Conservation (phyloP, 2,329 filamentous ascomycete species). For the Chaetomium globosum region DNA sequence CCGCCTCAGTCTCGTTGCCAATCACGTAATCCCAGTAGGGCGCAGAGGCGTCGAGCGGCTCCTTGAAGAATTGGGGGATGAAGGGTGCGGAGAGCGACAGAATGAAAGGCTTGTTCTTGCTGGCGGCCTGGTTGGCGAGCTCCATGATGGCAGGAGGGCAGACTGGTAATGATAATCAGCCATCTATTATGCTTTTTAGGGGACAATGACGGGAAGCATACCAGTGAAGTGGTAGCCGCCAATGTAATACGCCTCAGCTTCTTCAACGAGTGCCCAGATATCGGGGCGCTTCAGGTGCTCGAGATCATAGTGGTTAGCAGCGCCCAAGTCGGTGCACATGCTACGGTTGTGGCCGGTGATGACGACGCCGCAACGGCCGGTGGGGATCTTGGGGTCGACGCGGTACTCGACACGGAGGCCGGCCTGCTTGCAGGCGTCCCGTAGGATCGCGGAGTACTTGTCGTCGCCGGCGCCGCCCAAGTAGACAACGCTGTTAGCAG, state of each 20-base stretch:
- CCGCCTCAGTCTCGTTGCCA: constrained; percentile 95
- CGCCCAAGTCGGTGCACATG: constrained; percentile 92
- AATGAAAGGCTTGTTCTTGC: constrained; percentile 87
- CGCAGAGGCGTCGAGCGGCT: constrained; percentile 79
- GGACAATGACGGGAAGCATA: constrained; percentile 35
- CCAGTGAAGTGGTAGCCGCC: constrained; percentile 94
- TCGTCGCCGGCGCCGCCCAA: constrained; percentile 93
- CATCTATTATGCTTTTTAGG: background rate
- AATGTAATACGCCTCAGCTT: constrained; percentile 86
- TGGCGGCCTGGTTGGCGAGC: constrained; percentile 85
- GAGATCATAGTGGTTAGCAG: constrained; percentile 95
- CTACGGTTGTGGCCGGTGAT: constrained; percentile 96
- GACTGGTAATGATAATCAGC: constrained; percentile 51
- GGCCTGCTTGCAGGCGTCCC: constrained; percentile 80
- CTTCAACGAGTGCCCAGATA: constrained; percentile 90
- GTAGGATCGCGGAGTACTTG: constrained; percentile 89
- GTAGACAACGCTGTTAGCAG: constrained; percentile 86
- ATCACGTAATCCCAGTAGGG: constrained; percentile 96
- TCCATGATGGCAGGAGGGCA: constrained; percentile 88
- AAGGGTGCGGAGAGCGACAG: constrained; percentile 94
- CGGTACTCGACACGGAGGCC: constrained; percentile 95
- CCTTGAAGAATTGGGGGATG: constrained; percentile 97
- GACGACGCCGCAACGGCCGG: constrained; percentile 91
- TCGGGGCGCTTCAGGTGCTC: constrained; percentile 89
- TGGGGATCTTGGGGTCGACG: constrained; percentile 79